Conservation (phyloP, 1,284 basidiomycete species). For the Serendipita sp. region DNA sequence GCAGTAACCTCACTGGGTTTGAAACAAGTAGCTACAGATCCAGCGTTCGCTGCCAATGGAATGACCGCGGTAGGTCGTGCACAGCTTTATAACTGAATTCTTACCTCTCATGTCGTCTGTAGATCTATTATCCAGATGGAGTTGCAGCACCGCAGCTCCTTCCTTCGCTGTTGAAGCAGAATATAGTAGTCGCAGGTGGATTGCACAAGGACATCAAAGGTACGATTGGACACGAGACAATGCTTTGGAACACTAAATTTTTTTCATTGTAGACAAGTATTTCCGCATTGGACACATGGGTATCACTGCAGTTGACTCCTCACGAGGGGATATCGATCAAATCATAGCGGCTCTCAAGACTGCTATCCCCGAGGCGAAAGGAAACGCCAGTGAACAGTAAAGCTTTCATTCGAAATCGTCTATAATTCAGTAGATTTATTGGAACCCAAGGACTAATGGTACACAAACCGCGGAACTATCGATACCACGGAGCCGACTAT, state of each 20-base stretch:
- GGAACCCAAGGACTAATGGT: neutral
- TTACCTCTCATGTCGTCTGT: slow-evolving; percentile 8
- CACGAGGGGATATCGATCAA: slow-evolving; percentile 64
- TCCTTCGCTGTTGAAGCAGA: slow-evolving; percentile 51
- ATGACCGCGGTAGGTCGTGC: slow-evolving; percentile 63
- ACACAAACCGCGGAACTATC: neutral
- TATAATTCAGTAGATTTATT: too few relatives aligned
- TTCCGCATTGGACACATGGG: slow-evolving; percentile 91
- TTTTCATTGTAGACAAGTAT: slow-evolving; percentile 44
- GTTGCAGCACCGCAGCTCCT: slow-evolving; percentile 59
- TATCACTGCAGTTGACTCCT: slow-evolving; percentile 54
- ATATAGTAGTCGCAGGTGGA: slow-evolving; percentile 79
- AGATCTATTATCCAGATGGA: slow-evolving; percentile 71
- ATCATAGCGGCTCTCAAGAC: slow-evolving; percentile 57
- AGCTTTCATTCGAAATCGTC: neutral
- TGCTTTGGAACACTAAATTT: slow-evolving; percentile 5
- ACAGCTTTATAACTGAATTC: slow-evolving; percentile 1
- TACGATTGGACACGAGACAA: slow-evolving; percentile 19
- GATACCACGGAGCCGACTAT: neutral
- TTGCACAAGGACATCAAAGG: slow-evolving; percentile 81
- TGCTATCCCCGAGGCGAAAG: slow-evolving; percentile 37
- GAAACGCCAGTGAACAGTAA: slow-evolving; percentile 12
- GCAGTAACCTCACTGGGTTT: slow-evolving; percentile 60
- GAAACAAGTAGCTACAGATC: slow-evolving; percentile 41
- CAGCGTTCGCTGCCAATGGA: slow-evolving; percentile 69